Percentiles rank a stretch among this genome's conserved stretches.
These are phyloP conservation scores for Saccharomyces pastorianus DNA, from an alignment of 1,139 yeast species.

Conservation along the genomic window DNA sequence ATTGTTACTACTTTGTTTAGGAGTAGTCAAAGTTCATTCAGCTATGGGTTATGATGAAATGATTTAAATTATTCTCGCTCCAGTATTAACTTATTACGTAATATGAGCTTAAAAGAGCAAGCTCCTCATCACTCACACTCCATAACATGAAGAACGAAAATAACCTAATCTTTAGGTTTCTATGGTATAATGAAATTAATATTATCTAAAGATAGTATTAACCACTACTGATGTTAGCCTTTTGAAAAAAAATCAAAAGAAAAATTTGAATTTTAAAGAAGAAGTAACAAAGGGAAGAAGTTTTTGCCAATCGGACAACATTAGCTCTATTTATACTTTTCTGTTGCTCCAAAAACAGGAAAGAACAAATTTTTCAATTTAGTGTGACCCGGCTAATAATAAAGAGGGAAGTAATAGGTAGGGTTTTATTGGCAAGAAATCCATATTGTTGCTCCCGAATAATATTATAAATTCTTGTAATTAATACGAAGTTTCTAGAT, in stretches of 20 bases:
- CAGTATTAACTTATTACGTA: conserved; percentile 30
- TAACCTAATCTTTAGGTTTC: conserved; percentile 42
- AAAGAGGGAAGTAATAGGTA: background rate
- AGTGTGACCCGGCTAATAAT: background rate
- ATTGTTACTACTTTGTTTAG: conserved; percentile 48
- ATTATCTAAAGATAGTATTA: conserved; percentile 36
- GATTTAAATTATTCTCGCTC: conserved; percentile 25
- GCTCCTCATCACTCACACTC: conserved; percentile 4
- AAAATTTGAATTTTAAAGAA: background rate
- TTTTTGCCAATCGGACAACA: background rate
- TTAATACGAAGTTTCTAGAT: background rate
- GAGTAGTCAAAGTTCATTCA: conserved; percentile 32
- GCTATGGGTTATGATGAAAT: conserved; percentile 32
- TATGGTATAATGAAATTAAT: conserved; percentile 37
- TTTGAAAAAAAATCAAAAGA: conserved; percentile 11
- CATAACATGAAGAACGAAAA: conserved; percentile 18
- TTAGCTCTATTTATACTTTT: conserved; percentile 2
- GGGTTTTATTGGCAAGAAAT: background rate
- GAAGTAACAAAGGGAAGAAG: background rate
- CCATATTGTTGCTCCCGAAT: too few relatives aligned
- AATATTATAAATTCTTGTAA: background rate
- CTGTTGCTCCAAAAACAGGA: too few relatives aligned
- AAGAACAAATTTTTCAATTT: background rate
- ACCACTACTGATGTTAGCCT: conserved; percentile 35
- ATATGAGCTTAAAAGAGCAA: conserved; percentile 3